Evolutionary conservation across 2,329 filamentous ascomycete species (phyloP).

Genomic region (Microdochium paspali): DNA sequence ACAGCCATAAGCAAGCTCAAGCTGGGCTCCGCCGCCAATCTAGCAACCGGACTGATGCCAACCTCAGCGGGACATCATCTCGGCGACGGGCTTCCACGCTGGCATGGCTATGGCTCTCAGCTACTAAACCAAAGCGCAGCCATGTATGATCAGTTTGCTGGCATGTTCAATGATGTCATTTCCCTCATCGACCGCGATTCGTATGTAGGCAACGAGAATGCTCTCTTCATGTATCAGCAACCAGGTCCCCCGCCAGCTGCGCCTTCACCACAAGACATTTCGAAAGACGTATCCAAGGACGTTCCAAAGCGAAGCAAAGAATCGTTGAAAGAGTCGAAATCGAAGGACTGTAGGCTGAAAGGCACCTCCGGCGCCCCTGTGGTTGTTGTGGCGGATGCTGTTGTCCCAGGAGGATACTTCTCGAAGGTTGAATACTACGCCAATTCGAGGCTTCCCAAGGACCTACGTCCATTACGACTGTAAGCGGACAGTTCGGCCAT

Average conservation of each 20-base stretch:
- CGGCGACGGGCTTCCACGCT: conserved; percentile 31
- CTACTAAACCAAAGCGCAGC: conserved; percentile 34
- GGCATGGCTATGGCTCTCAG: conserved; percentile 31
- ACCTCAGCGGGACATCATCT: conserved; percentile 22
- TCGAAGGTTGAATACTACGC: conserved; percentile 70
- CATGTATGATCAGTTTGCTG: conserved; percentile 49
- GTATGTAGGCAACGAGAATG: conserved; percentile 41
- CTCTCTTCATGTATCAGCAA: conserved; percentile 35
- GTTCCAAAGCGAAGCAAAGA: no score
- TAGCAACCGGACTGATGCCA: conserved; percentile 31
- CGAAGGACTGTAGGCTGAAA: conserved; percentile 21
- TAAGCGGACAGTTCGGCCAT: no score
- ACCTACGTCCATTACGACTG: conserved; percentile 60
- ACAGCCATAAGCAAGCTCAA: conserved; percentile 22
- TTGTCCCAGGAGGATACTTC: conserved; percentile 50
- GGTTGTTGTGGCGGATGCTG: conserved; percentile 19
- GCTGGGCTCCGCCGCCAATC: conserved; percentile 28
- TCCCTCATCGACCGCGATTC: conserved; percentile 61
- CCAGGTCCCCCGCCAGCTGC: conserved; percentile 5
- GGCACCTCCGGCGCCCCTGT: conserved; percentile 25
- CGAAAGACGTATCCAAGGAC: no score
- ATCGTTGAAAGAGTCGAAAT: not conserved
- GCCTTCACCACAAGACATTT: conserved; percentile 5
- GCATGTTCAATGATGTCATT: conserved; percentile 57
- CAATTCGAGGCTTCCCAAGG: conserved; percentile 63